Base-by-base conservation (phyloP, 305 asterid species). In the Fraxinus albicans region DNA sequence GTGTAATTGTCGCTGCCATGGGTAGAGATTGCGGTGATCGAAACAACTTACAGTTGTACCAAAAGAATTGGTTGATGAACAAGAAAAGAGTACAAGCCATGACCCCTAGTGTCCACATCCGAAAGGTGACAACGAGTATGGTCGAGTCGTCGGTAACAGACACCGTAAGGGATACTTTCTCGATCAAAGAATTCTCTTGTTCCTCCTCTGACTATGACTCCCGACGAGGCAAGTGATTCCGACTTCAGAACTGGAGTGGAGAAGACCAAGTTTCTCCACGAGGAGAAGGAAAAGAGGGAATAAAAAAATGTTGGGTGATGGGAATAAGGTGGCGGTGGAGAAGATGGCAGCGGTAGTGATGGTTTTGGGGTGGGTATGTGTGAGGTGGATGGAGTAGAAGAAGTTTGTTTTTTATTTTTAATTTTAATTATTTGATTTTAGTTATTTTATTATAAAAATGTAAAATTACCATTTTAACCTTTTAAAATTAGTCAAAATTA, bases 11-110 rank as follows among this genome's bases (percentile, higher is more conserved):
- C 35, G 91, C 86, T 6, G 97, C 97, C 97, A 95, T 88, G 29
- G 75, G 98, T 97, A 60, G 99, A 93, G 90, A 94, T 90, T 5
- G 97, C 89, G 47, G 91, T 87, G 81, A 95, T 89, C 0, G 99
- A 84, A 23, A 95, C 76, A 98, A 97, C 88, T 95, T 97, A 40
- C 92, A 90, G 82, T 97, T 93, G 94, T 90, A 95, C 94, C 94
- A 95, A 89, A 94, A 95, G 92, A 95, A 95, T 76, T 95, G 99
- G 85, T 95, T 95, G 90, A 95, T 97, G 87, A 94, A 94, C 8
- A 98, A 95, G 85, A 95, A 94, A 17, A 92, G 87, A n/a, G 85
- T 81, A 87, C 99, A 95, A 36, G 98, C 91, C 36, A 87, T 76
- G 21, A 93, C 79, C 8, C 98, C 99, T 21, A 94, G 86, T 1